These are phyloP conservation scores for Omphalotus guepiniiformis DNA, from an alignment of 768 basidiomycete species.

Conservation along the genomic window DNA sequence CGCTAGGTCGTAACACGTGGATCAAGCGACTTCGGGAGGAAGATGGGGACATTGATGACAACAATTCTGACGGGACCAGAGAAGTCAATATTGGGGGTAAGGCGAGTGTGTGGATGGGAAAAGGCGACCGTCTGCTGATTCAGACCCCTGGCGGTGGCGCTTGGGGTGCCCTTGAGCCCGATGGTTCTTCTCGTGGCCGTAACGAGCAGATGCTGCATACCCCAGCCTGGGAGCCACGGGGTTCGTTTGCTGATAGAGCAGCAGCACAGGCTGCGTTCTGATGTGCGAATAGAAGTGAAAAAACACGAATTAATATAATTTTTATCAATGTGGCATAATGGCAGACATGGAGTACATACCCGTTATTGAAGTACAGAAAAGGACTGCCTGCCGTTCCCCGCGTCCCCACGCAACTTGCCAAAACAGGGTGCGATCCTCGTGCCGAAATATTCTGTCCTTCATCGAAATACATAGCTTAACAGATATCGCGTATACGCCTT, in stretches of 20 bases:
- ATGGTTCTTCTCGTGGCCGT: constrained; percentile 11
- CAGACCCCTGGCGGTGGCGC: constrained; percentile 92
- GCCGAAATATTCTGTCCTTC: no score
- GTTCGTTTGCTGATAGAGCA: constrained; percentile 61
- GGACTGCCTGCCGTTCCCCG: no score
- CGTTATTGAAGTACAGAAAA: no score
- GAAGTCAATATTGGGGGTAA: constrained; percentile 89
- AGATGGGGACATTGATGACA: constrained; percentile 56
- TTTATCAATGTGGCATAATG: no score
- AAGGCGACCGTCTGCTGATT: constrained; percentile 75
- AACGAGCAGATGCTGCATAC: constrained; percentile 28
- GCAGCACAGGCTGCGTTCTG: constrained; percentile 61
- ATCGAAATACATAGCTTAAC: no score
- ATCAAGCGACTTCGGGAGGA: constrained; percentile 61
- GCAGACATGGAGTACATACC: no score
- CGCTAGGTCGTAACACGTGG: constrained; percentile 84
- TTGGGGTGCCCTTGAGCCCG: constrained; percentile 54
- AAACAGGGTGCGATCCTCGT: no score
- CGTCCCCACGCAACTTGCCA: no score
- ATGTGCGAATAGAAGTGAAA: no score
- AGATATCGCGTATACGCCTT: no score
- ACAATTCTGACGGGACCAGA: constrained; percentile 31
- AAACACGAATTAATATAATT: no score
- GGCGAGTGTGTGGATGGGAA: constrained; percentile 83
- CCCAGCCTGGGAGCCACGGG: constrained; percentile 63